Conservation (phyloP, 208 protist species). For the Leishmania martiniquensis region DNA sequence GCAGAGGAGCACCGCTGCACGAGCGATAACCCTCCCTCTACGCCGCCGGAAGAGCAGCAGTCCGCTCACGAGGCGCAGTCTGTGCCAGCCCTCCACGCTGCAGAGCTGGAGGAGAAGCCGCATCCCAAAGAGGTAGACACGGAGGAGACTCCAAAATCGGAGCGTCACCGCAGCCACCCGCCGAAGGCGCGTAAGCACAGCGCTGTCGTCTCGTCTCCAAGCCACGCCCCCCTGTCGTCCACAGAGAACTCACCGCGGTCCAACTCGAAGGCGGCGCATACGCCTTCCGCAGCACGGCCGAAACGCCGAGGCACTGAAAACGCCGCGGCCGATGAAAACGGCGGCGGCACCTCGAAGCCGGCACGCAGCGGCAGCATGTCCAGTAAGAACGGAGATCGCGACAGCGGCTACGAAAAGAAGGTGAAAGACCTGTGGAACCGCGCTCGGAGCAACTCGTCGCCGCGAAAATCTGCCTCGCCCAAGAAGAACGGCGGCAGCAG, state of each 20-base stretch:
- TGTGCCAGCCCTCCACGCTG: not conserved
- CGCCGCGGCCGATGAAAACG: not conserved
- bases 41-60: not conserved
- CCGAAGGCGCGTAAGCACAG: constrained; percentile 14
- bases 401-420: constrained; percentile 25
- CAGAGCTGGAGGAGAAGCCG: not conserved
- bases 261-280: not conserved
- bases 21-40: not conserved
- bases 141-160: not conserved
- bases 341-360: constrained; percentile 8
- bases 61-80: not conserved
- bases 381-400: constrained; percentile 4
- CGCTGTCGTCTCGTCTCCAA: not conserved
- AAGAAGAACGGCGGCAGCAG: constrained; percentile 11
- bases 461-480: not conserved
- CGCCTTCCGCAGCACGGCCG: not conserved
- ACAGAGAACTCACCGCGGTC: not conserved
- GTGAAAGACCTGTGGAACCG: constrained; percentile 35
- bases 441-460: constrained; percentile 18
- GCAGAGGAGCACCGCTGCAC: not conserved
- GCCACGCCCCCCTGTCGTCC: not conserved
- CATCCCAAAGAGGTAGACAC: not conserved
- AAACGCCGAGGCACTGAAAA: not conserved
- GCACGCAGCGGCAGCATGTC: not conserved
- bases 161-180: constrained; percentile 17